Conservation (phyloP, 208 protist species). For the Crithidia brevicula region DNA sequence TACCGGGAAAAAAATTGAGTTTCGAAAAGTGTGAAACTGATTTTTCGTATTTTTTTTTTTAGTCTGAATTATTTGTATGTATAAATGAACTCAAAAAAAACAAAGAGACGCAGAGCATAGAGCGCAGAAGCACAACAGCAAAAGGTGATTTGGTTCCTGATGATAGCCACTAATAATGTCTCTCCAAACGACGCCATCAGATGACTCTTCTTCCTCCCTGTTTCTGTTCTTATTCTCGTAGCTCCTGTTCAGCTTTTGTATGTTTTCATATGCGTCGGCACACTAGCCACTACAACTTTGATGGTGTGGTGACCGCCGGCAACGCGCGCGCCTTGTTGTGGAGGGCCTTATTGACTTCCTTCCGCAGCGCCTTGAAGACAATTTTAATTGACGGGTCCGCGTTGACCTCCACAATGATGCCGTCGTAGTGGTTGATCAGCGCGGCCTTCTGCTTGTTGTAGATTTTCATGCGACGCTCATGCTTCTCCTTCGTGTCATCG, state of each 20-base stretch:
- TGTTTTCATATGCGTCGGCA: no score
- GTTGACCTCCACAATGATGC: conserved; percentile 63
- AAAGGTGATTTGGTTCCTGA: conserved; percentile 1
- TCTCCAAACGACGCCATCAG: no score
- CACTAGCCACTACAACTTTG: conserved; percentile 32
- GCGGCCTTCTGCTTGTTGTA: conserved; percentile 66
- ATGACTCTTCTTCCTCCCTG: no score
- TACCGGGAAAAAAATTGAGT: no score
- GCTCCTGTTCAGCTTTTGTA: no score
- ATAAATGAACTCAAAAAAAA: no score
- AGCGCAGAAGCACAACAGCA: no score
- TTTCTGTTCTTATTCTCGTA: no score
- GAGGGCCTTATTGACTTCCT: conserved; percentile 35
- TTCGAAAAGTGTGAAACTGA: no score
- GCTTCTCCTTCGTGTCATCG: conserved; percentile 83
- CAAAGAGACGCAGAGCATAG: no score
- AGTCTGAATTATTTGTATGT: neutral
- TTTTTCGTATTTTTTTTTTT: neutral
- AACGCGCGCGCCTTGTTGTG: conserved; percentile 9
- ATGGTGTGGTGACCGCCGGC: neutral
- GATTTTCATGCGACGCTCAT: conserved; percentile 70
- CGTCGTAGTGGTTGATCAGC: conserved; percentile 59
- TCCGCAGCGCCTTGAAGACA: conserved; percentile 46
- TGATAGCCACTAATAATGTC: neutral
- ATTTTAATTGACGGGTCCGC: conserved; percentile 50